Conservation (phyloP, 495 filamentous ascomycete genomes). For the Tuber umbilicatum region DNA sequence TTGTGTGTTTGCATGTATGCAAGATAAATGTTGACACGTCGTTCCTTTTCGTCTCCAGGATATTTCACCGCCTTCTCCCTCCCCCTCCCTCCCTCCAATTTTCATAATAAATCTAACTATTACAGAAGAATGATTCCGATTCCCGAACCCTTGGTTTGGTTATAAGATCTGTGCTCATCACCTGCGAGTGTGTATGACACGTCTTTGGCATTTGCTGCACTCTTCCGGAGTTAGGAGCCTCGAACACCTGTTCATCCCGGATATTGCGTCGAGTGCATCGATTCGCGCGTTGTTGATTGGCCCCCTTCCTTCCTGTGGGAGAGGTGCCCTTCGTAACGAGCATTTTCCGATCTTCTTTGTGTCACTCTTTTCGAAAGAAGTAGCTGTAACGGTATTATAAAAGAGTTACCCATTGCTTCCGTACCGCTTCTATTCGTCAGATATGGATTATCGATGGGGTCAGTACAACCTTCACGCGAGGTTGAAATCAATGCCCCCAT, state of each 20-base stretch:
- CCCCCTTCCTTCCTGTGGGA: slow-evolving; percentile 22
- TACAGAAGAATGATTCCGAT: slow-evolving; percentile 29
- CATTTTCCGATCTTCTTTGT: slow-evolving; percentile 5
- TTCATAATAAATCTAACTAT: not conserved
- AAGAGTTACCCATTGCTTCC: slow-evolving; percentile 20
- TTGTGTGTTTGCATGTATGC: slow-evolving; percentile 1
- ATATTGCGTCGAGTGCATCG: slow-evolving; percentile 24
- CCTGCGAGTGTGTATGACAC: slow-evolving; percentile 39
- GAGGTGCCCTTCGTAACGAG: slow-evolving; percentile 6
- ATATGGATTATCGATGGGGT: slow-evolving; percentile 27
- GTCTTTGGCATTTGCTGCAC: slow-evolving; percentile 34
- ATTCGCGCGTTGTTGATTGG: slow-evolving; percentile 26
- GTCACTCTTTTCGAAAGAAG: not conserved
- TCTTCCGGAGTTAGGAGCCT: slow-evolving; percentile 33
- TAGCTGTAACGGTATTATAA: slow-evolving; percentile 3
- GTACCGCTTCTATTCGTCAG: slow-evolving; percentile 25
- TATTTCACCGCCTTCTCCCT: slow-evolving; percentile 15
- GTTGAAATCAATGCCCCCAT: not conserved
- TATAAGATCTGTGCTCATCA: slow-evolving; percentile 38
- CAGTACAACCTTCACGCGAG: not conserved
- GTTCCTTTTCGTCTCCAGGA: slow-evolving; percentile 31
- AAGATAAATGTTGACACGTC: slow-evolving; percentile 38
- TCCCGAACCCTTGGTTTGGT: slow-evolving; percentile 37
- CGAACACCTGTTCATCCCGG: slow-evolving; percentile 40
- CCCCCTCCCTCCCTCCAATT: not conserved